phyloP scores from a whole-genome alignment of 2,329 filamentous ascomycete genomes.

The Elsinoe fawcettii region DNA sequence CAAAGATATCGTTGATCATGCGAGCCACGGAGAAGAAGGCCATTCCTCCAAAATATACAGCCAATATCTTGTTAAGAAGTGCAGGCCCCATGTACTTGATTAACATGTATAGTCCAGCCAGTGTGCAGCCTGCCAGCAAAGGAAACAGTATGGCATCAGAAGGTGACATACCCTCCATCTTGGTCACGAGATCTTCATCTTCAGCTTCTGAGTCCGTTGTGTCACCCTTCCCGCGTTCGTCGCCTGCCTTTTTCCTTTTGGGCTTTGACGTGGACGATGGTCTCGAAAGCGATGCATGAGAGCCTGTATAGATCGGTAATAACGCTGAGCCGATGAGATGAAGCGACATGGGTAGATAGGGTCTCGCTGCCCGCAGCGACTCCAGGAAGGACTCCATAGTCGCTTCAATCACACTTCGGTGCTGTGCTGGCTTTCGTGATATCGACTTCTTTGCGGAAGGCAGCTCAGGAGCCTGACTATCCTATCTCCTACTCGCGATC shows the following conservation, averaged over 20 bases:
- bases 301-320: slow-evolving; percentile 74
- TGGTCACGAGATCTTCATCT: slow-evolving; percentile 44
- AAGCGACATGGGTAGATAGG: slow-evolving; percentile 45
- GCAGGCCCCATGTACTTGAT: slow-evolving; percentile 83
- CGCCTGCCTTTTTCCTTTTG: slow-evolving; percentile 31
- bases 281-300: slow-evolving; percentile 75
- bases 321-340: slow-evolving; percentile 63
- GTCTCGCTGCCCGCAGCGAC: neutral
- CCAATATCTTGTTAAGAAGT: slow-evolving; percentile 73
- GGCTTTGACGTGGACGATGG: slow-evolving; percentile 65
- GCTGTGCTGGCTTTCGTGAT: too few relatives aligned
- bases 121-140: slow-evolving; percentile 61
- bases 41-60: slow-evolving; percentile 73
- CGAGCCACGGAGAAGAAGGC: slow-evolving; percentile 69
- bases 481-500: too few relatives aligned
- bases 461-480: too few relatives aligned
- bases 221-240: slow-evolving; percentile 35
- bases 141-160: slow-evolving; percentile 82
- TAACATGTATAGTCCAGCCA: slow-evolving; percentile 74
- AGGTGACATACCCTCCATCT: slow-evolving; percentile 61
- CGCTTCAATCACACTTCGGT: too few relatives aligned
- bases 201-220: slow-evolving; percentile 41
- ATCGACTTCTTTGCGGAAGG: too few relatives aligned
- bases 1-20: slow-evolving; percentile 63
- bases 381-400: neutral